A percentile compares a stretch with the other conserved stretches of the same genome.
phyloP scores from a whole-genome alignment of 2,329 filamentous ascomycete genomes.

The Stemphylium beticola region DNA sequence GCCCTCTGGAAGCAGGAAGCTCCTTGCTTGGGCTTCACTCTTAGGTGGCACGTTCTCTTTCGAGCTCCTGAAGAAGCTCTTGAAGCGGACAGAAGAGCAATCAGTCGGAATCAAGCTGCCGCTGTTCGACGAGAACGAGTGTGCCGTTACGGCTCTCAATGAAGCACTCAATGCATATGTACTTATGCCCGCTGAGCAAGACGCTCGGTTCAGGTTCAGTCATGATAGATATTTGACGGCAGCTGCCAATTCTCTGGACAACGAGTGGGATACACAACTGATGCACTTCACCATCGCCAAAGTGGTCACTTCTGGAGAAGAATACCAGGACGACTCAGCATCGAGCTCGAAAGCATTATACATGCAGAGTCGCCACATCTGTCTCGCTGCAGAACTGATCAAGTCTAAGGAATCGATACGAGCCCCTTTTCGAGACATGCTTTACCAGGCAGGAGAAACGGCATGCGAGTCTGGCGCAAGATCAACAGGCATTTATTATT shows the following conservation, averaged over 20 bases:
- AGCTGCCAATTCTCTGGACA: constrained; percentile 65
- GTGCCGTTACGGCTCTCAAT: constrained; percentile 80
- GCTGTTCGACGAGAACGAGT: constrained; percentile 64
- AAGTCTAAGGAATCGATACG: constrained; percentile 67
- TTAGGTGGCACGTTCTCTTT: constrained; percentile 86
- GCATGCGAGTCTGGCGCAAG: constrained; percentile 84
- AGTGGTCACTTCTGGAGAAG: constrained; percentile 75
- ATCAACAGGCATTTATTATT: constrained; percentile 82
- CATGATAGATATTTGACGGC: constrained; percentile 88
- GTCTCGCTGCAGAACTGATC: constrained; percentile 76
- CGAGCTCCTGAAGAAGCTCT: constrained; percentile 74
- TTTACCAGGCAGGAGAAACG: constrained; percentile 78
- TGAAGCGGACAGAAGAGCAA: constrained; percentile 70
- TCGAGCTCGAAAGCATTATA: constrained; percentile 62
- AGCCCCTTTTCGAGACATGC: constrained; percentile 72
- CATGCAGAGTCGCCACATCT: constrained; percentile 80
- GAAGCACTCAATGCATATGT: constrained; percentile 80
- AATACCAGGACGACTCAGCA: constrained; percentile 62
- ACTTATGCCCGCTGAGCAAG: constrained; percentile 79
- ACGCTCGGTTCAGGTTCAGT: constrained; percentile 84
- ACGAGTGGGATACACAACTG: constrained; percentile 56
- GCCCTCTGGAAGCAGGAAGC: constrained; percentile 73
- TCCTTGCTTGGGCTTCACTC: constrained; percentile 85
- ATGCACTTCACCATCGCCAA: constrained; percentile 94
- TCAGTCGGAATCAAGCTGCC: constrained; percentile 54